phyloP scores from a whole-genome alignment of 202 grass and related monocot species.

The Elaeis oleifera region DNA sequence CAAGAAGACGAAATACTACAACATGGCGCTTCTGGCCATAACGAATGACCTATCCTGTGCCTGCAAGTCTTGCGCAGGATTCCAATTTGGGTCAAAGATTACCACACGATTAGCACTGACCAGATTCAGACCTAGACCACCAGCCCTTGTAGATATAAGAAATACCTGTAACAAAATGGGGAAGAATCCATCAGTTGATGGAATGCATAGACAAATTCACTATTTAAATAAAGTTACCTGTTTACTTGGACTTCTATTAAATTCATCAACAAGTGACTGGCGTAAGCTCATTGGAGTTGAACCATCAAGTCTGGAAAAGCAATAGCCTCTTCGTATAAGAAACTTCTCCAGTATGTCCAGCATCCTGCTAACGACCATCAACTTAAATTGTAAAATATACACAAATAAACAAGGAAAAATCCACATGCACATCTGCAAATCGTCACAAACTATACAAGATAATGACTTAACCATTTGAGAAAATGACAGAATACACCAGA shows the following conservation, averaged over 20 bases:
- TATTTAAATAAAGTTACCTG: slow-evolving; percentile 41
- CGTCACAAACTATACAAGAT: no score
- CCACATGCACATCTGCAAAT: no score
- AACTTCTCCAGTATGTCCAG: slow-evolving; percentile 98
- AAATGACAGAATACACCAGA: no score
- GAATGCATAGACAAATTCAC: slow-evolving; percentile 8
- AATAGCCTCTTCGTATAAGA: slow-evolving; percentile 93
- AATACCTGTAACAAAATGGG: slow-evolving; percentile 57
- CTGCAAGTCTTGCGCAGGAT: slow-evolving; percentile 96
- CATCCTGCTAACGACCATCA: slow-evolving; percentile 53
- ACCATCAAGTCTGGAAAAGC: slow-evolving; percentile 95
- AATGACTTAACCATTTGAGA: no score
- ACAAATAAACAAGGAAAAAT: no score
- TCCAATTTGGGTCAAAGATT: slow-evolving; percentile 99
- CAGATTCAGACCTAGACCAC: slow-evolving; percentile 88
- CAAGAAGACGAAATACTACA: slow-evolving; percentile 80
- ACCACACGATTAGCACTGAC: slow-evolving; percentile 94
- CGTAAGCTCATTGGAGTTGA: slow-evolving; percentile 90
- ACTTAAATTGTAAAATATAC: slow-evolving; percentile 2
- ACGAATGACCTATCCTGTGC: slow-evolving; percentile 89
- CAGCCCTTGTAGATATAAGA: slow-evolving; percentile 90
- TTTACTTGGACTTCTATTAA: slow-evolving; percentile 95
- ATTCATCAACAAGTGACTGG: slow-evolving; percentile 79
- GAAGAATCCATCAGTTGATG: slow-evolving; percentile 9
- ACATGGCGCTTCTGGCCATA: slow-evolving; percentile 88